Conservation (phyloP, 2,329 filamentous ascomycete genomes). For the Talaromyces marneffei region DNA sequence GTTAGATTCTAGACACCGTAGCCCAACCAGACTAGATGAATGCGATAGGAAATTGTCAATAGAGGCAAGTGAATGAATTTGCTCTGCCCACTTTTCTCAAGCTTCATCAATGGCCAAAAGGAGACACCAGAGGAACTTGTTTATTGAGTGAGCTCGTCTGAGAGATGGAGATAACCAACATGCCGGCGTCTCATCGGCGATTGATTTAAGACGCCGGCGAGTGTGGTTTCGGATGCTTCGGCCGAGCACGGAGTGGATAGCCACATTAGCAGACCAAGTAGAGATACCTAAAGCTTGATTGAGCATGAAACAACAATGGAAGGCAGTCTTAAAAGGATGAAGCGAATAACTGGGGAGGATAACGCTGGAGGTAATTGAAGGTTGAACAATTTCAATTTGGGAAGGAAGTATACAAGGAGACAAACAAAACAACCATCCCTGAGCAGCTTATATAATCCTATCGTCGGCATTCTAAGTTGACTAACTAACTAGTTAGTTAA, state of each 20-base stretch:
- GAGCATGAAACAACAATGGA: not conserved
- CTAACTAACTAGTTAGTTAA: too few relatives aligned
- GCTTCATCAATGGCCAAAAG: too few relatives aligned
- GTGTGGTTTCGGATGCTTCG: not conserved
- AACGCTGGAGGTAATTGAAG: not conserved
- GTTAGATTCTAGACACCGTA: not conserved
- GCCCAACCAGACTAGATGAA: not conserved
- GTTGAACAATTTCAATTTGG: not conserved
- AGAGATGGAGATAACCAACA: not conserved
- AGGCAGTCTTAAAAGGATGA: not conserved
- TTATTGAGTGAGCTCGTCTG: not conserved
- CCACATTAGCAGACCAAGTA: not conserved
- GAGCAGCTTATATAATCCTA: not conserved
- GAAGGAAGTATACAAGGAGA: not conserved
- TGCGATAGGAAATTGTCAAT: not conserved
- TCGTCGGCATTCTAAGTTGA: not conserved
- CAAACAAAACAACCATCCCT: not conserved
- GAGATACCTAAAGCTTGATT: not conserved
- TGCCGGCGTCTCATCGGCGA: conserved; percentile 5
- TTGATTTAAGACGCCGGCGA: not conserved
- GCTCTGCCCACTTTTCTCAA: too few relatives aligned
- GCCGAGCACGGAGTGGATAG: not conserved
- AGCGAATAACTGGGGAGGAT: not conserved
- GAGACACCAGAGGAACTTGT: not conserved
- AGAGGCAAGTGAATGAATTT: too few relatives aligned